phyloP scores from a whole-genome alignment of 202 grass and related monocot species.

The Zizania palustris region DNA sequence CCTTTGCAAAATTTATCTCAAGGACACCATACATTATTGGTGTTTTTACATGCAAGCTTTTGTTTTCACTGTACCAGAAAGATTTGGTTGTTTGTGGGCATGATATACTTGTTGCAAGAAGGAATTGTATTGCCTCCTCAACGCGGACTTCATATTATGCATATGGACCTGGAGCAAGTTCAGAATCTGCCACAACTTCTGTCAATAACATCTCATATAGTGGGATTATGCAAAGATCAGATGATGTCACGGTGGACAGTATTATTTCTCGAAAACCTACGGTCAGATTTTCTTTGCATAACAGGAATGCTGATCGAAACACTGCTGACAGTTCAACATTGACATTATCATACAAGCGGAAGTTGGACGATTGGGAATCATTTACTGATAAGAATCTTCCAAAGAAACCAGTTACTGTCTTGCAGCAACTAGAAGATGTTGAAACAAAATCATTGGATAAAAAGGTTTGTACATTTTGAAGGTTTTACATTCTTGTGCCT shows the following conservation, averaged over 20 bases:
- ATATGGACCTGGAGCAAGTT: slow-evolving; percentile 68
- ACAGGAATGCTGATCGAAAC: slow-evolving; percentile 49
- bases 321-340: slow-evolving; percentile 66
- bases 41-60: slow-evolving; percentile 8
- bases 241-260: slow-evolving; percentile 88
- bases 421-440: slow-evolving; percentile 45
- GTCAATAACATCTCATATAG: slow-evolving; percentile 96
- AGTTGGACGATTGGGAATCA: slow-evolving; percentile 67
- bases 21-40: not conserved
- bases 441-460: slow-evolving; percentile 59
- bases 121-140: slow-evolving; percentile 47
- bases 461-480: slow-evolving; percentile 47
- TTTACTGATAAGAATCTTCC: slow-evolving; percentile 63
- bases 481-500: slow-evolving; percentile 28
- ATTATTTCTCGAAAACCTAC: slow-evolving; percentile 70
- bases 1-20: no score
- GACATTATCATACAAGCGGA: slow-evolving; percentile 81
- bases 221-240: slow-evolving; percentile 66
- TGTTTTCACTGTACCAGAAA: slow-evolving; percentile 57
- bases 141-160: slow-evolving; percentile 47
- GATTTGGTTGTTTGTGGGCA: slow-evolving; percentile 82
- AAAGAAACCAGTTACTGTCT: slow-evolving; percentile 40
- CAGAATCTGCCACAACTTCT: slow-evolving; percentile 97
- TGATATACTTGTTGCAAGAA: slow-evolving; percentile 71
- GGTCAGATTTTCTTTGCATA: slow-evolving; percentile 58